Conservation (phyloP, 306 rosid genomes). For the Coriaria nepalensis region DNA sequence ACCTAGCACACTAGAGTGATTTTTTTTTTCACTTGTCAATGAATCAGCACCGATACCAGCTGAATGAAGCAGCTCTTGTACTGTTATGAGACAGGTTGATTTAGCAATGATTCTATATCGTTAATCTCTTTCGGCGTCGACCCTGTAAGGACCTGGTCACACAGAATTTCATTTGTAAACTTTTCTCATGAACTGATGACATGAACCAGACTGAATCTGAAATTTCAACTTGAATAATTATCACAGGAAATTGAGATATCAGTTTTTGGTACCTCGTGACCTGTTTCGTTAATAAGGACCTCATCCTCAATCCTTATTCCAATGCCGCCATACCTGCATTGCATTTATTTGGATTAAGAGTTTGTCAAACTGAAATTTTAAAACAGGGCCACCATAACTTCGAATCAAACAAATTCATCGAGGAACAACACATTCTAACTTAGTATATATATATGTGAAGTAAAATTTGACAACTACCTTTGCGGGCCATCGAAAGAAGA, state of each 20-base stretch:
- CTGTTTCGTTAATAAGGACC: conserved; percentile 66
- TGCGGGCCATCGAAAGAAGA: conserved; percentile 42
- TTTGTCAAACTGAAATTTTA: neutral
- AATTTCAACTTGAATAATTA: neutral
- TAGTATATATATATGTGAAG: neutral
- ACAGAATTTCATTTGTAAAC: conserved; percentile 3
- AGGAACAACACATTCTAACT: too few relatives aligned
- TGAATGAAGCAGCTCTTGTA: conserved; percentile 17
- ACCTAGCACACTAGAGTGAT: too few relatives aligned
- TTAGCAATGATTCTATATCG: conserved; percentile 69
- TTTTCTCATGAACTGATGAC: neutral
- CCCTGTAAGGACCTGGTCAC: conserved; percentile 53
- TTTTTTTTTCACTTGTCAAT: too few relatives aligned
- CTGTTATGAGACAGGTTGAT: conserved; percentile 34
- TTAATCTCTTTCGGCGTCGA: conserved; percentile 78
- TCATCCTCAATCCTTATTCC: conserved; percentile 95
- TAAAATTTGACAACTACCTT: conserved; percentile 36
- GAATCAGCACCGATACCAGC: too few relatives aligned
- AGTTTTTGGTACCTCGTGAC: conserved; percentile 39
- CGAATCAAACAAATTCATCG: too few relatives aligned
- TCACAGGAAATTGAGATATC: too few relatives aligned
- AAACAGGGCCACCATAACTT: neutral
- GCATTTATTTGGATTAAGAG: too few relatives aligned
- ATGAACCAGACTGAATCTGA: conserved; percentile 3
- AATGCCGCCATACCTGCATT: conserved; percentile 56